These are phyloP conservation scores for Allantophomopsis cytisporea DNA, from an alignment of 2,329 filamentous ascomycete genomes.

Conservation along the genomic window DNA sequence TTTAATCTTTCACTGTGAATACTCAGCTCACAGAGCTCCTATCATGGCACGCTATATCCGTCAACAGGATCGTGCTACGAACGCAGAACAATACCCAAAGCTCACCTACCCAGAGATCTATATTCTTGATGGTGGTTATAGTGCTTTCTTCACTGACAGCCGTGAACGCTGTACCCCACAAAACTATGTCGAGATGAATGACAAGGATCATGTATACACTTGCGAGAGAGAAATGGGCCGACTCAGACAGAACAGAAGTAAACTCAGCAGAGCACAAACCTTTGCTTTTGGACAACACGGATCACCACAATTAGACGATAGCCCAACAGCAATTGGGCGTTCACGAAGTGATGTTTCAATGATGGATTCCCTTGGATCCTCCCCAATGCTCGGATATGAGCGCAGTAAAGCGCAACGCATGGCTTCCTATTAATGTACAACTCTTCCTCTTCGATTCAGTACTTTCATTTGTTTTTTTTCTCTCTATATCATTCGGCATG, in stretches of 20 bases:
- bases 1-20: constrained; percentile 94
- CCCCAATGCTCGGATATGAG: constrained; percentile 31
- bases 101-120: constrained; percentile 96
- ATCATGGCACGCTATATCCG: constrained; percentile 93
- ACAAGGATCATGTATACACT: constrained; percentile 78
- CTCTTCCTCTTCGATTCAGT: no score
- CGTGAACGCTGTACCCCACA: constrained; percentile 77
- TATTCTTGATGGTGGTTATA: constrained; percentile 93
- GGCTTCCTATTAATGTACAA: constrained; percentile 42
- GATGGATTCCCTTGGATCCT: constrained; percentile 24
- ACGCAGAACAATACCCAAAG: constrained; percentile 73
- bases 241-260: constrained; percentile 73
- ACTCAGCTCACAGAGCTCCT: constrained; percentile 89
- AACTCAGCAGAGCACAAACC: constrained; percentile 77
- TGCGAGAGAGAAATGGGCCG: constrained; percentile 93
- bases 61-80: constrained; percentile 72
- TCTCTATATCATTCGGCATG: constrained; percentile 1
- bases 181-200: constrained; percentile 94
- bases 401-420: constrained; percentile 43
- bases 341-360: constrained; percentile 16
- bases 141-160: constrained; percentile 75
- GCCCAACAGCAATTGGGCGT: constrained; percentile 34
- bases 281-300: constrained; percentile 82
- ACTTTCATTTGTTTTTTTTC: no score
- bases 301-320: constrained; percentile 34